Base-by-base conservation (phyloP, 345 rosid genomes). In the Zanthoxylum bungeanum region DNA sequence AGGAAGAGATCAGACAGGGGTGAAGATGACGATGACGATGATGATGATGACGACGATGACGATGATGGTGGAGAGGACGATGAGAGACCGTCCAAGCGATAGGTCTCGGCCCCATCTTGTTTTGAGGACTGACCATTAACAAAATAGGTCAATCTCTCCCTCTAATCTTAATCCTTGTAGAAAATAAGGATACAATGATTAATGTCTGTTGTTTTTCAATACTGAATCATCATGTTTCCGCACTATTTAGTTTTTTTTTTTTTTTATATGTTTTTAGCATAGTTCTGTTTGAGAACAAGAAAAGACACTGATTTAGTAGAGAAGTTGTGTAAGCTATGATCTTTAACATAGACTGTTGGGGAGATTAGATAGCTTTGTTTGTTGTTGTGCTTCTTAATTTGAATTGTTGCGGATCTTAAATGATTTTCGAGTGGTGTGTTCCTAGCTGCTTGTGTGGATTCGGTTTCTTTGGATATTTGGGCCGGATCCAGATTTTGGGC, bases 41-140 rank as follows among this genome's bases (percentile, higher is more conserved):
- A n/a, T n/a, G n/a, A n/a, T n/a, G n/a, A 85, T 0, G 96, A 86
- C 0, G 84, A 84, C 2, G 84, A 75, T 0, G 91, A 77, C 6
- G 93, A 76, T 16, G 90, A 77, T 53, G 87, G 84, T 33, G 97
- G 86, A 1, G 97, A 88, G 68, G 98, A 89, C 76, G 96, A 89
- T 71, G 88, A 79, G 60, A 88, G 97, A 39, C 96, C 98, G 53
- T 80, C 97, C 53, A 93, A 93, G 83, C 88, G 98, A 81, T 93
- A 91, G 86, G 79, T 83, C 69, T 21, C 62, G 63, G 46, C 69
- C 59, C 40, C 70, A 25, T 31, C 27, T 42, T 76, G 72, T 71
- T 74, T 74, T 40, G 75, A 47, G 73, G 73, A 74, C 58, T 75
- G 79, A 68, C 80, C 76, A 62, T 70, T 75, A 64, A 60, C 58